phyloP scores from a whole-genome alignment of 2,329 filamentous ascomycete genomes.

The Albifimbria verrucaria region DNA sequence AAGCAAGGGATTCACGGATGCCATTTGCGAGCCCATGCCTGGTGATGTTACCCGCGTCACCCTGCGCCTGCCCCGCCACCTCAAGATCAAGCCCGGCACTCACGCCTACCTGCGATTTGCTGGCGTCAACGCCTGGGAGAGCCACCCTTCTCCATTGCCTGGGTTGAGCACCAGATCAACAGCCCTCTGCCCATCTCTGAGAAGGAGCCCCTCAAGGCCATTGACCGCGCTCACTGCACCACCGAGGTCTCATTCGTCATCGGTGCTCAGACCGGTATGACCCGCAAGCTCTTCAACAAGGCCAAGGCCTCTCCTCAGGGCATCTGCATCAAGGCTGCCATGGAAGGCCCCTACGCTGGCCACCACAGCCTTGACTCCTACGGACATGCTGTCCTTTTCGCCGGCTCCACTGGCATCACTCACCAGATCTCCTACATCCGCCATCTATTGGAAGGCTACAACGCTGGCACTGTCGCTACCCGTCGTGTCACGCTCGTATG shows the following conservation, averaged over 20 bases:
- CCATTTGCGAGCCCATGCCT: conserved; percentile 64
- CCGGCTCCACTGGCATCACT: conserved; percentile 90
- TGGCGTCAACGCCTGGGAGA: conserved; percentile 65
- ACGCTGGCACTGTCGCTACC: conserved; percentile 71
- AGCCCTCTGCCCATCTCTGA: conserved; percentile 36
- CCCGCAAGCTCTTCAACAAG: conserved; percentile 72
- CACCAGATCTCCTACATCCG: conserved; percentile 88
- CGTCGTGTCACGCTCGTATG: conserved; percentile 82
- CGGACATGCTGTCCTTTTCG: conserved; percentile 86
- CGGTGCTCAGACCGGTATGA: conserved; percentile 84
- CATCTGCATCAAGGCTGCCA: conserved; percentile 65
- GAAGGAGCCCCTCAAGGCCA: conserved; percentile 34
- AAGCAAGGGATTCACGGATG: conserved; percentile 56
- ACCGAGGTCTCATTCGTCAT: conserved; percentile 76
- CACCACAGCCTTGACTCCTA: conserved; percentile 88
- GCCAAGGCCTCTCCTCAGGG: conserved; percentile 54
- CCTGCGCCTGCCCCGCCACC: conserved; percentile 63
- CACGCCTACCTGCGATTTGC: conserved; percentile 73
- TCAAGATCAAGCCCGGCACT: conserved; percentile 65
- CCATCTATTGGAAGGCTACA: conserved; percentile 68
- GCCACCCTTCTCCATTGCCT: conserved; percentile 76
- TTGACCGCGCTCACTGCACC: conserved; percentile 39
- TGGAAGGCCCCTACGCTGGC: conserved; percentile 87
- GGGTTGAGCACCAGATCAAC: conserved; percentile 57
- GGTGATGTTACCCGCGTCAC: conserved; percentile 70